Base-by-base conservation (phyloP, 2,329 filamentous ascomycete genomes). In the Capronia coronata region DNA sequence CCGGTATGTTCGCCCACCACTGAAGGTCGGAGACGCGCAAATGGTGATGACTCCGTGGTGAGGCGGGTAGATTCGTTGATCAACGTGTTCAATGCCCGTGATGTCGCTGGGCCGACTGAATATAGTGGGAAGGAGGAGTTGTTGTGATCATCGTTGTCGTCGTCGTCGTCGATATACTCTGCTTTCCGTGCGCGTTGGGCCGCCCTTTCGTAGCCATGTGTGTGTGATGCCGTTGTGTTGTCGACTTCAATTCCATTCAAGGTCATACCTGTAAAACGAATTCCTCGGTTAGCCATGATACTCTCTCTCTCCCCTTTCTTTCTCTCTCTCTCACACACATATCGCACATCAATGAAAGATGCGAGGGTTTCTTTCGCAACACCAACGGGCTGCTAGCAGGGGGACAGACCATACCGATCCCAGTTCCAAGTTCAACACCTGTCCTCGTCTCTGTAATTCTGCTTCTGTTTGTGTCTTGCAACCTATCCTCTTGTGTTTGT, bases 1-100 rank as follows among this genome's bases (percentile, higher is more conserved):
- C 93, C 93, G 0, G 86, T 86, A 51, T 94, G 82, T 55, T 84
- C 80, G 40, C 91, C 93, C 51, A 87, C 77, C 25, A 96, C 78
- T 1, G 40, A 80, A 71, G 62, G 84, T 64, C 34, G 72, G 63
- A 43, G 80, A 19, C 44, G 44, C 6, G 52, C 14, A 34, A 55
- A 58, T 9, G 47, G 48, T 11, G 57, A 58, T 11, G 42, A 25
- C 11, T 29, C 7, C 16, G 25, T 19, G 32, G 10, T 13, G 43
- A 19, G 11, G 46, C 35, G 19, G 43, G 9, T n/a, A 65, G 63
- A 69, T 61, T 43, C 72, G 57, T 61, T 62, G 34, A 71, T 66
- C 9, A 84, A 60, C 1, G 73, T 69, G 34, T 68, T 67, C 29
- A 98, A 74, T 3, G 87, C 85, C 43, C 86, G 81, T 2, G 85